phyloP scores from a whole-genome alignment of 225 moss, liverwort and hornwort species.

The Takakia lepidozioides region DNA sequence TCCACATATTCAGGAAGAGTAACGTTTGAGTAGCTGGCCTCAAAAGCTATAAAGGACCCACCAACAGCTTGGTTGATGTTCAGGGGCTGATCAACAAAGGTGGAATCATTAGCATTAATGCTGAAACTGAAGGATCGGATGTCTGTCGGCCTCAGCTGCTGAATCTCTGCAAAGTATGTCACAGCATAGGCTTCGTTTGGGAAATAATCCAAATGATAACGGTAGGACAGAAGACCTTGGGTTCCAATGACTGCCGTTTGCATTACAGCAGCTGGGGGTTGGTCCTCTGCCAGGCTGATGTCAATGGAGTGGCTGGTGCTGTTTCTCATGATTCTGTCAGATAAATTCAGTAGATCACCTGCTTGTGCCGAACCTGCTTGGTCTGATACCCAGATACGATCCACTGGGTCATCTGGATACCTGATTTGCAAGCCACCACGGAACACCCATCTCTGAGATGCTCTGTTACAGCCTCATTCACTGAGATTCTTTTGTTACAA shows the following conservation, averaged over 20 bases:
- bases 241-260: slow-evolving; percentile 34
- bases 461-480: no score
- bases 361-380: slow-evolving; percentile 4
- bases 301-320: slow-evolving; percentile 15
- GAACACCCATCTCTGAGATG: no score
- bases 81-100: slow-evolving; percentile 9
- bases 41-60: slow-evolving; percentile 12
- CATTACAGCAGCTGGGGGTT: slow-evolving; percentile 38
- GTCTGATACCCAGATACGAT: slow-evolving; percentile 50
- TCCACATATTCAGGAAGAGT: slow-evolving; percentile 13
- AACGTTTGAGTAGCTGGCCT: slow-evolving; percentile 13
- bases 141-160: slow-evolving; percentile 9
- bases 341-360: slow-evolving; percentile 9
- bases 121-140: slow-evolving; percentile 24
- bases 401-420: slow-evolving; percentile 37
- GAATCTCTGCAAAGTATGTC: slow-evolving; percentile 43
- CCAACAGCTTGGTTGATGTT: slow-evolving; percentile 22
- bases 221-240: slow-evolving; percentile 15
- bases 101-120: slow-evolving; percentile 9
- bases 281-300: slow-evolving; percentile 2
- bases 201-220: slow-evolving; percentile 18
- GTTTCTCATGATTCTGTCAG: slow-evolving; percentile 8
- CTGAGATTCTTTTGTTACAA: no score
- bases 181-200: slow-evolving; percentile 23
- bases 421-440: no score